These are phyloP conservation scores for Aristolochia californica DNA, from an alignment of 164 flowering plant species.

Conservation along the genomic window DNA sequence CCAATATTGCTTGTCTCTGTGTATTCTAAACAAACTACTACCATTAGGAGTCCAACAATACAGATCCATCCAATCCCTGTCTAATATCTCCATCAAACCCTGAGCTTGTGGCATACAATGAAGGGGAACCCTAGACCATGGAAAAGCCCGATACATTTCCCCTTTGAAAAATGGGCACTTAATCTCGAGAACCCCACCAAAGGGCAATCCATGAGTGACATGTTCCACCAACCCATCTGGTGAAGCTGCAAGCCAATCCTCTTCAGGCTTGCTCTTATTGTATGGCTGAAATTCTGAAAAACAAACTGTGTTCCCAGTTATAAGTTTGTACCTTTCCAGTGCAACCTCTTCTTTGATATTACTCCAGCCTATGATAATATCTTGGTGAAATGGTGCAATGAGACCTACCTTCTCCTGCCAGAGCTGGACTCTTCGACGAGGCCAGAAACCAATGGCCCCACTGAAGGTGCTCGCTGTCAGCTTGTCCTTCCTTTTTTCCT, in stretches of 20 bases:
- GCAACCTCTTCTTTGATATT: slow-evolving; percentile 58
- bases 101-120: slow-evolving; percentile 65
- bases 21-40: slow-evolving; percentile 48
- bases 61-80: slow-evolving; percentile 65
- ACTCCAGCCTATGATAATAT: slow-evolving; percentile 46
- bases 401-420: slow-evolving; percentile 66
- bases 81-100: slow-evolving; percentile 63
- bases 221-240: slow-evolving; percentile 48
- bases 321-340: slow-evolving; percentile 42
- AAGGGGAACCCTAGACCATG: slow-evolving; percentile 47
- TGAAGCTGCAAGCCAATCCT: slow-evolving; percentile 59
- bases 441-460: slow-evolving; percentile 58
- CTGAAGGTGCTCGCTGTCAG: slow-evolving; percentile 66
- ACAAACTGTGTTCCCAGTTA: slow-evolving; percentile 37
- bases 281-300: slow-evolving; percentile 41
- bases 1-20: slow-evolving; percentile 47
- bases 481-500: slow-evolving; percentile 37
- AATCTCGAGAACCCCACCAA: slow-evolving; percentile 47
- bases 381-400: slow-evolving; percentile 40
- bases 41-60: slow-evolving; percentile 63
- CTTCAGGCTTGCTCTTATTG: slow-evolving; percentile 22
- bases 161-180: slow-evolving; percentile 52
- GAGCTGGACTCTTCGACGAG: slow-evolving; percentile 38
- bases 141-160: slow-evolving; percentile 29
- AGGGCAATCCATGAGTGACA: slow-evolving; percentile 26